phyloP scores from a whole-genome alignment of 208 protist species.

The Leishmania major region DNA sequence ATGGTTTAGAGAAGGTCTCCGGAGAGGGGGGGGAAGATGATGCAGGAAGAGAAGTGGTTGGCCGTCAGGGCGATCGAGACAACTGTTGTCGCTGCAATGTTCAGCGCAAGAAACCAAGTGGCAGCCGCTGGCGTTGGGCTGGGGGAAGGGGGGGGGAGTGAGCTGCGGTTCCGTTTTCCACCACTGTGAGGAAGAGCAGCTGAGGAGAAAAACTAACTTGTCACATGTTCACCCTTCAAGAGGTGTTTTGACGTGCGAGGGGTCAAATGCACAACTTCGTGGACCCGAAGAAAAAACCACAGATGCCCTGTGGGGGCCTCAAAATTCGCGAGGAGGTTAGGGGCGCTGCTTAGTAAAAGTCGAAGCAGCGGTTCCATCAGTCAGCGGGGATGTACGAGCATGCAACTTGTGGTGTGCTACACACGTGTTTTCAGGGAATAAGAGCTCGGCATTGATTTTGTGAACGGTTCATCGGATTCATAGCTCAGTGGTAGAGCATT shows the following conservation, averaged over 20 bases:
- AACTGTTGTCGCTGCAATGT: too few species aligned
- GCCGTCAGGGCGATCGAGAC: too few species aligned
- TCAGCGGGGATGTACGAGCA: too few species aligned
- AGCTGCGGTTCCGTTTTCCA: too few species aligned
- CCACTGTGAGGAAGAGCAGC: not conserved
- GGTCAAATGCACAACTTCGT: not conserved
- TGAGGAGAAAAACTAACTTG: not conserved
- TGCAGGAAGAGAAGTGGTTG: not conserved
- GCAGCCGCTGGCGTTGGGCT: not conserved
- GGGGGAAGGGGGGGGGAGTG: not conserved
- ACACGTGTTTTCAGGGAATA: fast-evolving
- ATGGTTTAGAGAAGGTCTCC: not conserved
- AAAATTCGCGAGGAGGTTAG: slow-evolving; percentile 44
- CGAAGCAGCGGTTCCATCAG: slow-evolving; percentile 54
- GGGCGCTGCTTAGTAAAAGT: slow-evolving; percentile 87
- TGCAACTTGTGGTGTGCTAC: fast-evolving
- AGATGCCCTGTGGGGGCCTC: not conserved
- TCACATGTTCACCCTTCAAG: not conserved
- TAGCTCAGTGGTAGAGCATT: slow-evolving; percentile 95
- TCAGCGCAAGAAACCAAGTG: too few species aligned
- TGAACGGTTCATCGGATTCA: slow-evolving; percentile 47
- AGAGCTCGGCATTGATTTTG: fast-evolving
- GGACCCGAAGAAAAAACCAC: not conserved
- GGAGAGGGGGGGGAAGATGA: not conserved
- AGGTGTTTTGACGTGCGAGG: not conserved